A percentile compares a stretch with the other conserved stretches of the same genome.
phyloP scores from a whole-genome alignment of 345 rosid species.

The Brassica rapa region DNA sequence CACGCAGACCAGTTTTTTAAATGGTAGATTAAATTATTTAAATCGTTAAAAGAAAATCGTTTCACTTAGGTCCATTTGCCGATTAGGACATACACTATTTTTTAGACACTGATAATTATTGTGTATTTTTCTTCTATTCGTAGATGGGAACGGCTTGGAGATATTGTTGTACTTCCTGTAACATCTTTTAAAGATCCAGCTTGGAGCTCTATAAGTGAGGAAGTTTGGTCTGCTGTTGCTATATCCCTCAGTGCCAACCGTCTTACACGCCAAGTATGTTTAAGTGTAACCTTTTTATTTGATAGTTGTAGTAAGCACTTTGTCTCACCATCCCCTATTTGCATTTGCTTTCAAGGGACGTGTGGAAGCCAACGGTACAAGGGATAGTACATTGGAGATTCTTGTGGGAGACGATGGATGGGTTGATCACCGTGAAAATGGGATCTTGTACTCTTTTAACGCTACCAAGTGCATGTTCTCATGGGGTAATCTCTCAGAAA shows the following conservation, averaged over 20 bases:
- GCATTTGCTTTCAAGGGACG: conserved; percentile 57
- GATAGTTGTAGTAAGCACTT: background rate
- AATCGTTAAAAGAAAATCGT: too few species aligned
- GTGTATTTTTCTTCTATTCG: conserved; percentile 16
- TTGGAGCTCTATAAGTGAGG: conserved; percentile 67
- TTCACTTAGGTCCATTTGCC: background rate
- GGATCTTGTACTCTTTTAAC: conserved; percentile 82
- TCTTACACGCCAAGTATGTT: conserved; percentile 79
- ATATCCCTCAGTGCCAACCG: conserved; percentile 60
- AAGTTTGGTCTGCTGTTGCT: conserved; percentile 76
- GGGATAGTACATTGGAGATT: conserved; percentile 84
- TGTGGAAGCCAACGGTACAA: conserved; percentile 72
- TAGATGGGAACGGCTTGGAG: conserved; percentile 94
- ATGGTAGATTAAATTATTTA: background rate
- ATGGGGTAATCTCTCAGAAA: conserved; percentile 98
- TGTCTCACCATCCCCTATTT: background rate
- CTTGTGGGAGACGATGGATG: conserved; percentile 86
- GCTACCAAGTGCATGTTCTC: conserved; percentile 97
- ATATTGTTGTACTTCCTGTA: conserved; percentile 65
- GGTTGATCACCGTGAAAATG: conserved; percentile 90
- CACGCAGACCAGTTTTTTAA: too few species aligned
- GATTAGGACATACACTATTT: too few species aligned
- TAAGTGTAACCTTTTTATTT: too few species aligned
- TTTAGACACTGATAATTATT: background rate
- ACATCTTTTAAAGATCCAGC: conserved; percentile 75